Conservation (phyloP, 768 basidiomycete species). For the Boletus rubescentipes region DNA sequence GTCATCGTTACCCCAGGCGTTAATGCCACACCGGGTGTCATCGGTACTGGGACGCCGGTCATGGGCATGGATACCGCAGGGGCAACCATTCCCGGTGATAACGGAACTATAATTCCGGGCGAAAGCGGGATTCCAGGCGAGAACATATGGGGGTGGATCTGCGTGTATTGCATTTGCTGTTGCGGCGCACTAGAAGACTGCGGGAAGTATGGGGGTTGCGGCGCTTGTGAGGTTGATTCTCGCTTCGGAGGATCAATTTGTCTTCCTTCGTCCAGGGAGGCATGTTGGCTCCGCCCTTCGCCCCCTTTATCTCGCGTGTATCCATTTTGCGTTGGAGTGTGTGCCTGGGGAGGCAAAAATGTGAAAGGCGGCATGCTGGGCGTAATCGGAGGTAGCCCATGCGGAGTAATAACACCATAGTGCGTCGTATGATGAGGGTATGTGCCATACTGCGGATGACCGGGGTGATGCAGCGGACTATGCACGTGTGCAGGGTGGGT, state of each 20-base stretch:
- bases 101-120: constrained; percentile 28
- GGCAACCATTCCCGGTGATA: constrained; percentile 27
- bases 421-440: constrained; percentile 26
- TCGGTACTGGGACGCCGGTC: constrained; percentile 20
- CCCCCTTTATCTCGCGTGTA: neutral
- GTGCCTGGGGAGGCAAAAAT: constrained; percentile 59
- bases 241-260: neutral
- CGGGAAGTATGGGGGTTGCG: constrained; percentile 13
- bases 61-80: constrained; percentile 21
- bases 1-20: constrained; percentile 71
- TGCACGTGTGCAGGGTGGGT: constrained; percentile 34
- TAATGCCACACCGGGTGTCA: constrained; percentile 31
- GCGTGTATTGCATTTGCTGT: constrained; percentile 25
- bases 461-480: constrained; percentile 32
- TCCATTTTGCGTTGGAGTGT: constrained; percentile 22
- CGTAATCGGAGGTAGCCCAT: constrained; percentile 89
- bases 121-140: constrained; percentile 33
- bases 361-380: constrained; percentile 96
- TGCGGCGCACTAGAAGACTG: constrained; percentile 15
- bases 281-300: constrained; percentile 2
- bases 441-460: constrained; percentile 29
- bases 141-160: constrained; percentile 27
- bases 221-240: constrained; percentile 8
- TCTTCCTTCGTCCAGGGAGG: constrained; percentile 6
- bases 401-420: constrained; percentile 57